Percentiles rank a stretch among this genome's conserved stretches.
Conservation (phyloP, 352 stramenopile species). For the Phytopythium sindhum region DNA sequence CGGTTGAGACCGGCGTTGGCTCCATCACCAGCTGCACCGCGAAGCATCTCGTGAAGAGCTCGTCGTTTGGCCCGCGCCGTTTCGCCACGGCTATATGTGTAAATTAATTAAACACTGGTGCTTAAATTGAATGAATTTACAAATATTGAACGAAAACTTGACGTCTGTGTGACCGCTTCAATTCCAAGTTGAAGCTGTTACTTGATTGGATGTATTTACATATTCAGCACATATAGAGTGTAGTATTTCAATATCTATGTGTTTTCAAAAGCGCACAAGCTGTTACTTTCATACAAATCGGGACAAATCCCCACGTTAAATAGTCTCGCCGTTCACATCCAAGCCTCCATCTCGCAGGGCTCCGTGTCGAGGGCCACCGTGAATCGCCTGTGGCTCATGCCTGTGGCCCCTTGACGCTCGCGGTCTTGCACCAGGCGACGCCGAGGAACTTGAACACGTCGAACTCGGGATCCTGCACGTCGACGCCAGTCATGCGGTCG, state of each 20-base stretch:
- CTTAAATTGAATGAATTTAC: no score
- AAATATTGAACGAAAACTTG: no score
- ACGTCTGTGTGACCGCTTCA: no score
- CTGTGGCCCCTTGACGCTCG: conserved; percentile 14
- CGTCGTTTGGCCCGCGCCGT: background rate
- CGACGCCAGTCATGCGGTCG: conserved; percentile 33
- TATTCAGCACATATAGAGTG: background rate
- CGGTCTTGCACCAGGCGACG: conserved; percentile 43
- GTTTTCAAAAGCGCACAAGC: background rate
- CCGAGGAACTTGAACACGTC: conserved; percentile 52
- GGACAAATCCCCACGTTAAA: no score
- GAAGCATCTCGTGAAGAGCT: background rate
- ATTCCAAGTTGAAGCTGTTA: background rate
- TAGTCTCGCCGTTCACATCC: no score
- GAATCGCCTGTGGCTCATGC: background rate
- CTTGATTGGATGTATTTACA: background rate
- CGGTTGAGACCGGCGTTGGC: background rate
- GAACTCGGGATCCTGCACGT: conserved; percentile 49
- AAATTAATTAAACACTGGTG: background rate
- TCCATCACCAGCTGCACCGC: background rate
- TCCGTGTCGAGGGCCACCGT: no score
- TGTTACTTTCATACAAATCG: no score
- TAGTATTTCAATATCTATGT: background rate
- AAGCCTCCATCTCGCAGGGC: no score
- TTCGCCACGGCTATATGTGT: background rate